Base-by-base conservation (phyloP, 2,329 filamentous ascomycete species). In the Macrophomina pseudophaseolina region DNA sequence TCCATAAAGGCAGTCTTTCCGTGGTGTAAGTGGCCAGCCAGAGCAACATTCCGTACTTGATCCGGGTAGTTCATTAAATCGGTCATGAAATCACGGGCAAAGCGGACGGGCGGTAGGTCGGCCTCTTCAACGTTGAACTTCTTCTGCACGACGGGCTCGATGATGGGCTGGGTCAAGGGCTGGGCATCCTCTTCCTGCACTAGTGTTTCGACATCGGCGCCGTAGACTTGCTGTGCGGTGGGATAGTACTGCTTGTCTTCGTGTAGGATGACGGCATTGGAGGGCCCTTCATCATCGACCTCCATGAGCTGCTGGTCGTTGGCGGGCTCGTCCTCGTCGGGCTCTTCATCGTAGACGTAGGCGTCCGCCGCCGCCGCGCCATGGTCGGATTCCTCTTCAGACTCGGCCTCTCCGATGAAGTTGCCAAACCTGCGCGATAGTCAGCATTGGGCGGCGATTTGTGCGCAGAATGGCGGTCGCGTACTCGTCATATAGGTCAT, bases 231-330 rank as follows among this genome's bases (percentile, higher is more conserved):
- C 76, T 94, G 90, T 66, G 95, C 95, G n/a, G 94, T 97, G 35
- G 95, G 95, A 77, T 99, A 99, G 80, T 99, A 99, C 78, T 98
- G 95, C 80, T 99, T 99, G 82, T 99, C 95, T 84, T 99, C 95
- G 81, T 99, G 95, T 53, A 99, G 87, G 67, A 99, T 87, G n/a
- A 99, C 93, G 62, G 95, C 94, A 79, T 98, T 99, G 5, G 94
- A 97, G 3, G 94, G 92, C 14, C 91, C 93, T 58, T 94, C 90
- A 78, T 93, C 91, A 76, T 98, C 94, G 51, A 98, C 82, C 74
- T 98, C 92, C 94, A 99, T 98, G 73, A 95, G 82, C 80, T 97
- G 91, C 77, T 96, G 90, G 53, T 91, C 90, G 44, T 89, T 85
- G 48, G 80, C 83, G 35, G 67, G 74, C 53, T 79, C 78, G 4